A percentile compares a stretch with the other conserved stretches of the same genome.
These are phyloP conservation scores for Penicillium bovifimosum DNA, from an alignment of 495 filamentous ascomycete species.

Conservation along the genomic window DNA sequence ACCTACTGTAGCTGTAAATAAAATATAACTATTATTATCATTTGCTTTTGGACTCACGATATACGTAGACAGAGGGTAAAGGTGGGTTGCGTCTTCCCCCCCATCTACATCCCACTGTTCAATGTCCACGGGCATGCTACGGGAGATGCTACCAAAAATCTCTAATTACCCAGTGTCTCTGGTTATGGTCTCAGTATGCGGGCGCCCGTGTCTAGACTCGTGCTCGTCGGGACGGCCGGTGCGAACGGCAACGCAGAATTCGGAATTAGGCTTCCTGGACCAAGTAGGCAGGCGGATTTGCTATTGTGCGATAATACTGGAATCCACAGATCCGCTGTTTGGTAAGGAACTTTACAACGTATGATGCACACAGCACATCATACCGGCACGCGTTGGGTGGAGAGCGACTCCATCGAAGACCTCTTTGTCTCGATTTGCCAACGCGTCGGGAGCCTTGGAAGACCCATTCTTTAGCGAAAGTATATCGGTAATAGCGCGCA, in stretches of 20 bases:
- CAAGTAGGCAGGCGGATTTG: slow-evolving; percentile 12
- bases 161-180: slow-evolving; percentile 1
- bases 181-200: neutral
- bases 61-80: too few species aligned
- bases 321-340: slow-evolving; percentile 2
- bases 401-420: slow-evolving; percentile 8
- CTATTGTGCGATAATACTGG: neutral
- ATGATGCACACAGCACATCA: neutral
- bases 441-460: slow-evolving; percentile 4
- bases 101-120: neutral
- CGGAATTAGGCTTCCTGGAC: neutral
- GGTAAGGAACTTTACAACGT: slow-evolving; percentile 4
- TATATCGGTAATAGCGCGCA: slow-evolving; percentile 23
- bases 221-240: slow-evolving; percentile 8
- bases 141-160: neutral
- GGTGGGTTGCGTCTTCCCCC: too few species aligned
- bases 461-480: slow-evolving; percentile 27
- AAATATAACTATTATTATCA: too few species aligned
- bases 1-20: too few species aligned
- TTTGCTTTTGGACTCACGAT: too few species aligned
- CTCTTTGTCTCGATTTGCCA: slow-evolving; percentile 11
- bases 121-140: slow-evolving; percentile 1
- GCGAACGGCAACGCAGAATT: slow-evolving; percentile 1
- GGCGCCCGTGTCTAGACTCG: slow-evolving; percentile 9
- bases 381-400: slow-evolving; percentile 10